Evolutionary conservation across 176 grass and related monocot species (phyloP), one percentile per base, ranked within the genome.

Genomic region (Ampelocalamus luodianensis): DNA sequence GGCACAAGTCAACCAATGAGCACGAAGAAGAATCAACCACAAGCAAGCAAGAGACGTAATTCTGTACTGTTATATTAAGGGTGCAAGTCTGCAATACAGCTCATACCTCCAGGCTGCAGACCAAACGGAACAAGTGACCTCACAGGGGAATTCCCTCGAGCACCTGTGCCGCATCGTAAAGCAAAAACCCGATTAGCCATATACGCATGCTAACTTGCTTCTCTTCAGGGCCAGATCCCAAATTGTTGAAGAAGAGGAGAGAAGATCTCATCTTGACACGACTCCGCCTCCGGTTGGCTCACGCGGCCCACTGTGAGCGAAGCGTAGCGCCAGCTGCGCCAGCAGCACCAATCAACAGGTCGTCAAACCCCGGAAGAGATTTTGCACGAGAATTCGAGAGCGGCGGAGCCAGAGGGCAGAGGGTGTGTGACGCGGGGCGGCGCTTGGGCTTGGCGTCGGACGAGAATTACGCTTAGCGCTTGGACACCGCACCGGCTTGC

Each of bases 81-180:
- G 75, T 13, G 80, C 4, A 34, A 49, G 22, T 5, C 11, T 62
- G 40, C 27, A n/a, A 16, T 75, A 42, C 66, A 18, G 42, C 15
- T 79, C 17, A 22, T 83, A 66, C 46, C 78, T 82, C 32, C 23
- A 40, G 27, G 10, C 23, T 11, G 37, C 10, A 14, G 67, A 63
- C 68, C 44, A 59, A n/a, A 71, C 10, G 6, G 17, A 63, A 8
- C 16, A 39, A 15, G 40, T 6, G 38, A 5, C 20, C 43, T 86
- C 78, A 23, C 3, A 0, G 64, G 37, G 6, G 83, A 86, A 65
- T 82, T 82, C 72, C 72, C 0, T 37, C 88, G 65, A 86, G 39
- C 46, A 55, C 56, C 79, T 32, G 23, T 55, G 6, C 45, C 40
- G 44, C 81, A 7, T 13, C 17, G 10, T 6, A 53, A 13, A 72